Evolutionary conservation across 257 asterid species (phyloP).

Genomic region (Solanum boliviense): DNA sequence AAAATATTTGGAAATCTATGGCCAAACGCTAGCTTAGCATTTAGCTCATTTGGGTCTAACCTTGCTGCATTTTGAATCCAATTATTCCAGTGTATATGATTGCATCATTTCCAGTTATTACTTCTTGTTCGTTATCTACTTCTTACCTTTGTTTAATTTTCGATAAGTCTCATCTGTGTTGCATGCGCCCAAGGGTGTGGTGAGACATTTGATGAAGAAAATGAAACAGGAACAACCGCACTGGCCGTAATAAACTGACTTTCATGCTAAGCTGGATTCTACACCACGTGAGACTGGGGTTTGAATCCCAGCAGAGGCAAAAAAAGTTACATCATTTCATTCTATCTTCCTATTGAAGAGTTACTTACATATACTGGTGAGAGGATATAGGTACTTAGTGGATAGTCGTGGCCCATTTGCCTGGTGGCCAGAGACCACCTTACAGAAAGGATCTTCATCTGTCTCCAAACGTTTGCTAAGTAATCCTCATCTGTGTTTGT

Average conservation of each 20-base stretch:
- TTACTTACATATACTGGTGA: background rate
- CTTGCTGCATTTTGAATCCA: background rate
- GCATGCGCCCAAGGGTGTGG: background rate
- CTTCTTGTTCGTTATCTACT: background rate
- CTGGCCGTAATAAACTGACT: background rate
- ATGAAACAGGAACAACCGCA: background rate
- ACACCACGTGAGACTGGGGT: background rate
- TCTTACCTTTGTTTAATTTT: background rate
- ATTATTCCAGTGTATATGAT: background rate
- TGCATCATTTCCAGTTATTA: background rate
- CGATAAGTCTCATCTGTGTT: background rate
- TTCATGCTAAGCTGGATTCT: background rate
- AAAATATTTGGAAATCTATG: too few species aligned
- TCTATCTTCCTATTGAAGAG: background rate
- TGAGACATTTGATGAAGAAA: background rate
- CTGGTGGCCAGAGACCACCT: background rate
- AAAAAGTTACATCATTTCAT: background rate
- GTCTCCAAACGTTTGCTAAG: background rate
- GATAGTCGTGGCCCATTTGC: background rate
- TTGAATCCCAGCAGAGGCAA: background rate
- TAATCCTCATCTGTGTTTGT: background rate
- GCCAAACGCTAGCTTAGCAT: background rate
- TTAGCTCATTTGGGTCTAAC: background rate
- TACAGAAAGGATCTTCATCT: background rate
- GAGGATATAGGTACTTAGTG: background rate